These are phyloP conservation scores for Alternaria alternata DNA, from an alignment of 2,329 filamentous ascomycete genomes.

Conservation along the genomic window DNA sequence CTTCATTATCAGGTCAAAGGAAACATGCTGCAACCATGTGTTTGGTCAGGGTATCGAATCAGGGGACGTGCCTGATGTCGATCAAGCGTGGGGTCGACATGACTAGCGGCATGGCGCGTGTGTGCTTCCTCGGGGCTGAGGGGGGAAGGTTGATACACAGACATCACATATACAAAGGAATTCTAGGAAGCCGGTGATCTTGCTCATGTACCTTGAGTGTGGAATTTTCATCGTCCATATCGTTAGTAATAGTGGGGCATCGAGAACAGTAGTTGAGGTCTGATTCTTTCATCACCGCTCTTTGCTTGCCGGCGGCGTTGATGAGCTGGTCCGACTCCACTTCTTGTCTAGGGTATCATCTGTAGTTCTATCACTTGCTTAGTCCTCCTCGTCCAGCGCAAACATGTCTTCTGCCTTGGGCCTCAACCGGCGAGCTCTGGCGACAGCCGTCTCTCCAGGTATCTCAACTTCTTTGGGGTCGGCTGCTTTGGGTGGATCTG, in stretches of 20 bases:
- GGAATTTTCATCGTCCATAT: no score
- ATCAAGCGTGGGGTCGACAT: slow-evolving; percentile 19
- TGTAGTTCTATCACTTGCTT: not conserved
- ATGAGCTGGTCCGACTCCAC: not conserved
- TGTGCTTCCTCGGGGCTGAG: slow-evolving; percentile 4
- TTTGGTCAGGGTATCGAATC: slow-evolving; percentile 9
- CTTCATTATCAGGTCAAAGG: slow-evolving; percentile 1
- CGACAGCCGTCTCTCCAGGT: slow-evolving; percentile 46
- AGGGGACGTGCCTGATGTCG: slow-evolving; percentile 15
- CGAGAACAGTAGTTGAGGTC: not conserved
- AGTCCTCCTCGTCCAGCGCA: slow-evolving; percentile 36
- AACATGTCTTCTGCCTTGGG: slow-evolving; percentile 53
- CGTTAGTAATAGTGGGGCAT: not conserved
- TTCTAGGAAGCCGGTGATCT: not conserved
- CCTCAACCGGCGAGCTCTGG: slow-evolving; percentile 44
- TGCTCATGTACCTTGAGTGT: not conserved
- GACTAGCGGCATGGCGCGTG: slow-evolving; percentile 12
- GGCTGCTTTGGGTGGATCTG: not conserved
- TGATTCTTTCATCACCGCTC: slow-evolving; percentile 1
- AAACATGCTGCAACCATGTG: slow-evolving; percentile 3
- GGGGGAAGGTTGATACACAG: not conserved
- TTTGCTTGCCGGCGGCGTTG: not conserved
- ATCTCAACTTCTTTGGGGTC: slow-evolving; percentile 19
- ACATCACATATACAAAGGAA: not conserved
- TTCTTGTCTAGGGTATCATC: slow-evolving; percentile 14